Evolutionary conservation across 2,329 filamentous ascomycete species (phyloP), one percentile per base, ranked within the genome.

Genomic region (Pestalotiopsis sp.): DNA sequence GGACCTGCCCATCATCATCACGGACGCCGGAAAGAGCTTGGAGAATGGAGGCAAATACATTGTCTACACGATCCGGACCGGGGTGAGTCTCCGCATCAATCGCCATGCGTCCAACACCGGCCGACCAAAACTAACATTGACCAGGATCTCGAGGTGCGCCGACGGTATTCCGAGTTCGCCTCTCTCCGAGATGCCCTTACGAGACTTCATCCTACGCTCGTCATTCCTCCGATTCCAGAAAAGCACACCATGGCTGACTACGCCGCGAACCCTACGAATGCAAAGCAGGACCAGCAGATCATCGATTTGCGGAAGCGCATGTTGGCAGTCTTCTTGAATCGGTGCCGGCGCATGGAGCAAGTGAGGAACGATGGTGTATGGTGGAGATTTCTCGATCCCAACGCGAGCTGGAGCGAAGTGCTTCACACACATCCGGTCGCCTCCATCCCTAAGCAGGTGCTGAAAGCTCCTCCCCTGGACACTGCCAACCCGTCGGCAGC

Each of bases 221-320:
- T 99, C 75, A 93, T 99, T 66, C 97, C 96, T 7, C 96, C 96
- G 3, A 99, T 99, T 76, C 96, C 96, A 25, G 97, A 99, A 82
- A 99, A 99, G 81, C 96, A 99, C 80, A 96, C 94, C 60, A 97
- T 99, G 92, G 95, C 95, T 70, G 96, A 99, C 80, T 99, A 99
- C 78, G 96, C 96, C 17, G 95, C 97, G 36, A 98, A 97, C 75
- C 96, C 97, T 1, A 99, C 96, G 49, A 98, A 95, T 76, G 97
- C 97, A 20, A 99, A 98, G 80, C 95, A 99, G 80, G 97, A 99
- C 78, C 92, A 94, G 68, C 93, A 95, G 70, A 99, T 98, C 60
- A 99, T 99, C 72, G 96, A 99, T 77, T 84, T 98, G 72, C 90
- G 96, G 69, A 98, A 98, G 84, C 93, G 96, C 75, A 99, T 99